Percentiles rank a stretch among this genome's conserved stretches.
Conservation (phyloP, 768 basidiomycete genomes). For the Tricholoma sp. region DNA sequence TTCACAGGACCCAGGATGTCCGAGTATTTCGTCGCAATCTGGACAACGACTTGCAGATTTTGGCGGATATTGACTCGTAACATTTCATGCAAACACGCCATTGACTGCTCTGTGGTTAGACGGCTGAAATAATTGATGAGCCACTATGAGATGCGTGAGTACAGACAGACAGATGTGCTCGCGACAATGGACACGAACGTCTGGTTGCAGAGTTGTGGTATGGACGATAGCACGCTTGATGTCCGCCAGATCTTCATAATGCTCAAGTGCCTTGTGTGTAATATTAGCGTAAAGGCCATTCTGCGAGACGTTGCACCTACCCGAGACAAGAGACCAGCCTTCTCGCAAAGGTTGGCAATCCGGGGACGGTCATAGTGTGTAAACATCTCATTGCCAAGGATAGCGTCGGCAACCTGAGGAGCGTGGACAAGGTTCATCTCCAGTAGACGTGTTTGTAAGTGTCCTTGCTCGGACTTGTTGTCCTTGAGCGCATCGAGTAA, state of each 20-base stretch:
- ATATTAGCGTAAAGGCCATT: neutral
- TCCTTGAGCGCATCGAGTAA: conserved; percentile 96
- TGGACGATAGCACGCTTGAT: conserved; percentile 99
- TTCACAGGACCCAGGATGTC: conserved; percentile 97
- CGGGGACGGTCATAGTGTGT: conserved; percentile 93
- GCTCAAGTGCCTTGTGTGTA: conserved; percentile 77
- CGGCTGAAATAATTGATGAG: conserved; percentile 96
- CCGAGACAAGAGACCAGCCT: conserved; percentile 91
- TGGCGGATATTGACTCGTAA: conserved; percentile 94
- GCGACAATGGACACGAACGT: conserved; percentile 42
- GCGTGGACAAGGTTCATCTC: conserved; percentile 99
- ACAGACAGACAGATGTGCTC: neutral
- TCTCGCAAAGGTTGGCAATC: conserved; percentile 97
- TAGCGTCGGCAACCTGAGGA: conserved; percentile 98
- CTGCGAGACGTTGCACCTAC: conserved; percentile 39
- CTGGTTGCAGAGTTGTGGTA: conserved; percentile 75
- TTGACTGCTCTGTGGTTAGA: conserved; percentile 94
- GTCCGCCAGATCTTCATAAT: conserved; percentile 96
- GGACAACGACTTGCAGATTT: conserved; percentile 93
- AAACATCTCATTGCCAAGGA: conserved; percentile 99
- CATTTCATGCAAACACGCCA: conserved; percentile 97
- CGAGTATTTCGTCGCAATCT: conserved; percentile 98
- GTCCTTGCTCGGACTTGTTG: conserved; percentile 95
- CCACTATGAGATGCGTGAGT: conserved; percentile 53
- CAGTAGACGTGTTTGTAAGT: conserved; percentile 90